Evolutionary conservation across 176 grass and related monocot genomes (phyloP).

Genomic region (Carex myosuroides): DNA sequence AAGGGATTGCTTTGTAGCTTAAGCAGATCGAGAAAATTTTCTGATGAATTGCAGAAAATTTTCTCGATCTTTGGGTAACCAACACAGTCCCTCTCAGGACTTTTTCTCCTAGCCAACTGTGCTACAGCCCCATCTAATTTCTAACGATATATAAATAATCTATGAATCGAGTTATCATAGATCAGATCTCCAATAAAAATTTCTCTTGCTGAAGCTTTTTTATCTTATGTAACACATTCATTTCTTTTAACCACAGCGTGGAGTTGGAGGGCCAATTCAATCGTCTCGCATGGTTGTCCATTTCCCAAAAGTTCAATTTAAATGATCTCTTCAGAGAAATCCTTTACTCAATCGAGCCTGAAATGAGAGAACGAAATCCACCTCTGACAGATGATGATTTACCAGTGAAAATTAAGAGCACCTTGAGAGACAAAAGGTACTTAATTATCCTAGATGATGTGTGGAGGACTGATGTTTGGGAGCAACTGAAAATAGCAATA

Average conservation of each 20-base stretch:
- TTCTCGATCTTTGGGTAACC: no score
- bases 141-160: no score
- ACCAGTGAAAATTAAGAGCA: neutral
- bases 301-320: neutral
- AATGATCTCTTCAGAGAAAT: neutral
- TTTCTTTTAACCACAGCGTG: neutral
- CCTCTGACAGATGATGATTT: neutral
- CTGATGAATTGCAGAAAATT: no score
- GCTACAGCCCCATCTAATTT: no score
- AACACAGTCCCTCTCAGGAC: no score
- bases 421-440: neutral
- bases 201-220: neutral
- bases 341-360: neutral
- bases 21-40: no score
- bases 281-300: neutral
- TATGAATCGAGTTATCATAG: no score
- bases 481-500: neutral
- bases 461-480: neutral
- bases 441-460: conserved; percentile 5
- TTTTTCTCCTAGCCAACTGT: no score
- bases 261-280: neutral
- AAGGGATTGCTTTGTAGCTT: no score
- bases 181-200: neutral
- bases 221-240: neutral
- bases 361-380: neutral